Evolutionary conservation across 176 grass and related monocot species (phyloP).

Genomic region (Zea luxurians): DNA sequence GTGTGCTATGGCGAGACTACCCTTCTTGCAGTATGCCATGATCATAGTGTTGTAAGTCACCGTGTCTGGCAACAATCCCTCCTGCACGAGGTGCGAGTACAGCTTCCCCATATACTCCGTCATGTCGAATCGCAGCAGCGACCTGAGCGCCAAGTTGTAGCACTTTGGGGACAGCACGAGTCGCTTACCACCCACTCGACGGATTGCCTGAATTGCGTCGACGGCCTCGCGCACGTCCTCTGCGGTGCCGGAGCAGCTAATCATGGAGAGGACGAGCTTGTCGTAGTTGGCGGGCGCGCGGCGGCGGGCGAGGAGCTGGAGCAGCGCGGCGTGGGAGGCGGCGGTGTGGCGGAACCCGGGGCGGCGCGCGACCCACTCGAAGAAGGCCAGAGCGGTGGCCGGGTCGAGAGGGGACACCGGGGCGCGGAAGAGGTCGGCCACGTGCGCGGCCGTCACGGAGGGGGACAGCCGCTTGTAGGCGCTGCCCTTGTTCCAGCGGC

Average conservation of each 20-base stretch:
- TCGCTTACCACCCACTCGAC: conserved; percentile 49
- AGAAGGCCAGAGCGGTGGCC: conserved; percentile 62
- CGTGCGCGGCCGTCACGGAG: conserved; percentile 53
- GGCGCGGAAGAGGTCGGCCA: conserved; percentile 53
- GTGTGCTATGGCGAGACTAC: neutral
- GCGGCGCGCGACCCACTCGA: conserved; percentile 58
- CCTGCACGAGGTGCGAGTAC: neutral
- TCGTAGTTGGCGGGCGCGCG: conserved; percentile 48
- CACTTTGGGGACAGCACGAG: conserved; percentile 53
- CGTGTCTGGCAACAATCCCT: neutral
- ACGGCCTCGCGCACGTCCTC: conserved; percentile 46
- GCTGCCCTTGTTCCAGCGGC: conserved; percentile 54
- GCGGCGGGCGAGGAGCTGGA: conserved; percentile 53
- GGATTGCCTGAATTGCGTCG: conserved; percentile 56
- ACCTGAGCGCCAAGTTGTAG: conserved; percentile 73
- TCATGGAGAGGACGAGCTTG: conserved; percentile 63
- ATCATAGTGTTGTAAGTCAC: neutral
- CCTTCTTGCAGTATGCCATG: neutral
- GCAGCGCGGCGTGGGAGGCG: conserved; percentile 64
- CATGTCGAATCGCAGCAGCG: conserved; percentile 57
- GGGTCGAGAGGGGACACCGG: conserved; percentile 38
- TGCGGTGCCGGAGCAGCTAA: conserved; percentile 47
- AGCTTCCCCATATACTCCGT: neutral
- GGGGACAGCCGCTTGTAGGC: conserved; percentile 50
- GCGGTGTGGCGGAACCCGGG: conserved; percentile 66